Evolutionary conservation across 2,329 filamentous ascomycete species (phyloP).

Genomic region (Rhytidhysteron rufulum): DNA sequence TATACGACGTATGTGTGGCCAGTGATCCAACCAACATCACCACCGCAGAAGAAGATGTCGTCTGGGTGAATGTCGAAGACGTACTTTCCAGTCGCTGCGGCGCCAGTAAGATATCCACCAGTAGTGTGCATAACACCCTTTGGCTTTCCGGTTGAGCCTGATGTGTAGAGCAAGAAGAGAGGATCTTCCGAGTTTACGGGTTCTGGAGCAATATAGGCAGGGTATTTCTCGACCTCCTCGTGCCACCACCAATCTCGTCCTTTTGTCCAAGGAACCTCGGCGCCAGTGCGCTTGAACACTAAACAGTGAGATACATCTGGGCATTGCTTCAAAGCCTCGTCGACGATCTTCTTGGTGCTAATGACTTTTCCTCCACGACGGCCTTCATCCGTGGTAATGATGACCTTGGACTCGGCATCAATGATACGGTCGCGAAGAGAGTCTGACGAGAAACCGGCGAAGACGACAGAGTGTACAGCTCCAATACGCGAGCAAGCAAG

Average conservation of each 20-base stretch:
- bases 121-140: constrained; percentile 99
- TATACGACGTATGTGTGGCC: constrained; percentile 99
- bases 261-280: constrained; percentile 84
- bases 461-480: constrained; percentile 94
- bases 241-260: constrained; percentile 97
- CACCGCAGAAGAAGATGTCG: constrained; percentile 94
- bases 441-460: constrained; percentile 95
- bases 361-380: constrained; percentile 97
- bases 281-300: constrained; percentile 92
- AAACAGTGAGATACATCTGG: constrained; percentile 80
- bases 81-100: constrained; percentile 92
- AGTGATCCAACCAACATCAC: constrained; percentile 98
- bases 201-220: constrained; percentile 85
- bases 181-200: constrained; percentile 90
- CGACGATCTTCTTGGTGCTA: constrained; percentile 97
- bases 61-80: constrained; percentile 96
- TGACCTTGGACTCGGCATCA: constrained; percentile 84
- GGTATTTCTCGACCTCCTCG: constrained; percentile 96
- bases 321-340: constrained; percentile 95
- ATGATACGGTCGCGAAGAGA: constrained; percentile 92
- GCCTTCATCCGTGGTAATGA: constrained; percentile 96
- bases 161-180: constrained; percentile 96
- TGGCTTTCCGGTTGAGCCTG: constrained; percentile 95
- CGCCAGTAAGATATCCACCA: constrained; percentile 88
- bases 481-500: constrained; percentile 89